Percentiles rank a stretch among this genome's conserved stretches.
phyloP scores from a whole-genome alignment of 1,284 basidiomycete species.

The Naganishia liquefaciens region DNA sequence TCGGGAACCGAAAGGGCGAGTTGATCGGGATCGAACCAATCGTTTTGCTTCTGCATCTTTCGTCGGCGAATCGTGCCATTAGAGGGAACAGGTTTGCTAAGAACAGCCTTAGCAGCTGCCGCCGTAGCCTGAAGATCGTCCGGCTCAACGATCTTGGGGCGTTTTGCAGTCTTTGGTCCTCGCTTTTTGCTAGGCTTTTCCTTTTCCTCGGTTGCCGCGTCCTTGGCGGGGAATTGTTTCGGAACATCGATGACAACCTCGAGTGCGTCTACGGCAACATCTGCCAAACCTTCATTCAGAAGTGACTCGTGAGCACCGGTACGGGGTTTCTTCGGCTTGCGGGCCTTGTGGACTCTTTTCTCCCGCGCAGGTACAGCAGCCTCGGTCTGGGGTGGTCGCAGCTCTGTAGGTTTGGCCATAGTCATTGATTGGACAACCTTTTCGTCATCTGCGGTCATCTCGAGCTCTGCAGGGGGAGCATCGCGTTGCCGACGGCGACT shows the following conservation, averaged over 20 bases:
- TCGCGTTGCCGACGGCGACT: conserved; percentile 18
- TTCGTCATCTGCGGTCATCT: conserved; percentile 13
- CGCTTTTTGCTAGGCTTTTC: conserved; percentile 7
- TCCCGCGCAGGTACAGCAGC: neutral
- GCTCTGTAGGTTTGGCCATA: conserved; percentile 1
- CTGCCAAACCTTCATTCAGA: neutral
- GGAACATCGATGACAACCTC: conserved; percentile 18
- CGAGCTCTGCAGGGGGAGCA: conserved; percentile 13
- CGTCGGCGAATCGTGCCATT: conserved; percentile 10
- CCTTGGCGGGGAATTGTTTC: neutral
- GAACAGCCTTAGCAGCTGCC: neutral
- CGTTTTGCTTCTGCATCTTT: conserved; percentile 23
- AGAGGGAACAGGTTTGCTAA: neutral
- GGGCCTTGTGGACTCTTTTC: neutral
- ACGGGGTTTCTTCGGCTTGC: neutral
- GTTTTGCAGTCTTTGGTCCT: conserved; percentile 14
- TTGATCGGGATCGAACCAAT: conserved; percentile 21
- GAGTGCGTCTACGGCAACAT: neutral
- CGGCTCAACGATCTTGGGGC: conserved; percentile 15
- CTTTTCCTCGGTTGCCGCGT: neutral
- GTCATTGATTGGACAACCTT: neutral
- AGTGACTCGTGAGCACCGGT: neutral
- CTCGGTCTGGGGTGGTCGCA: neutral
- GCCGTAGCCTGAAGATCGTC: neutral
- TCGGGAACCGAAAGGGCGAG: neutral